Evolutionary conservation across 2,329 filamentous ascomycete genomes (phyloP), one percentile per base, ranked within the genome.

Genomic region (Sphaerulina populicola): DNA sequence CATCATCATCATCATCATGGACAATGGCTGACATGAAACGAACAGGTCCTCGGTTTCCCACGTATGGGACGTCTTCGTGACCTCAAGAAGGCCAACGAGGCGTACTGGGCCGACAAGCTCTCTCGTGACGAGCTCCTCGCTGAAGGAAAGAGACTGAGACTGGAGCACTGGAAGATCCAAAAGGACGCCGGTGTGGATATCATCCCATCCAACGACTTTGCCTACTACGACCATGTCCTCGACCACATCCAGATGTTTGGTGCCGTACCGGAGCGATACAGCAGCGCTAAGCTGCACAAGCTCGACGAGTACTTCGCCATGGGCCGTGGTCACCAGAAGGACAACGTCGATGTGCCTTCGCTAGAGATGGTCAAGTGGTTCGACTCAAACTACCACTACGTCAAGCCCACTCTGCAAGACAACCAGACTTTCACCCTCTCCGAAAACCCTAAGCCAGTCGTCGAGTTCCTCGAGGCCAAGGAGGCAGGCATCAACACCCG

Each of bases 371-470:
- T 98, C 67, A 98, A 98, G 81, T 98, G 93, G 93, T 98, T 98
- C 71, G 93, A 98, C 81, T 95, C 89, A 62, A 98, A 98, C 86
- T 98, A 98, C 85, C 93, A 97, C 82, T 98, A 98, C 74, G 93
- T 97, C 77, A 97, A 97, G 84, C 93, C 93, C 60, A 96, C 93
- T 58, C 82, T 98, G 62, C 89, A 96, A 76, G 85, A 96, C 77
- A 86, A 87, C 80, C 93, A 98, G 82, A 84, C 80, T 69, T 98
- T 98, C 84, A 90, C 85, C 76, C 88, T 98, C 58, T 74, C 79
- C 57, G 75, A 81, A 64, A 85, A 84, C 73, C 89, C 93, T 72
- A 98, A 98, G 85, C 89, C 93, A 64, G 87, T 98, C 61, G 77
- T 72, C 64, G 88, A 98, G 74, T 98, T 93, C 82, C 80, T 86